A percentile compares a stretch with the other conserved stretches of the same genome.
These are phyloP conservation scores for Xylariaceae sp. DNA, from an alignment of 2,329 filamentous ascomycete genomes.

Conservation along the genomic window DNA sequence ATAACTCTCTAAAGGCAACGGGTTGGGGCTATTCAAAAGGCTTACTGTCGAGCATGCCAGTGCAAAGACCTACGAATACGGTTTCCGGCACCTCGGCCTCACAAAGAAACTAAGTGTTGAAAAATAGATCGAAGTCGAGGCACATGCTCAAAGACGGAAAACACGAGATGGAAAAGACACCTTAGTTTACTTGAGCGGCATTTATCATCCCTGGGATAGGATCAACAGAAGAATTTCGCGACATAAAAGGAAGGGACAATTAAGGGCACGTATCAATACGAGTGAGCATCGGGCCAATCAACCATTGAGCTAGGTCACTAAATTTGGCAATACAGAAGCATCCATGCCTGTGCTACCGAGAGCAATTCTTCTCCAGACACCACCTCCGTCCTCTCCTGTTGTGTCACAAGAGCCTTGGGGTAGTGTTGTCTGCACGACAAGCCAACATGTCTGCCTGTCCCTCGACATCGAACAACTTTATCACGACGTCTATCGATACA, in stretches of 20 bases:
- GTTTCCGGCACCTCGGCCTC: neutral
- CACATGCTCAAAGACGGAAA: neutral
- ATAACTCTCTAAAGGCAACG: no score
- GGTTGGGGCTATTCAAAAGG: no score
- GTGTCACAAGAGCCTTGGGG: neutral
- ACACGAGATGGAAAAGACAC: slow-evolving; percentile 4
- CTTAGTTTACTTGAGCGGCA: neutral
- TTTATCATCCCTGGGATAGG: neutral
- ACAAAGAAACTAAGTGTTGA: slow-evolving; percentile 3
- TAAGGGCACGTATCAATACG: neutral
- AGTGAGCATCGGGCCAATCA: neutral
- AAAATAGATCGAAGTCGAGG: neutral
- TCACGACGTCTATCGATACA: no score
- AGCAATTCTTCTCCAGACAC: neutral
- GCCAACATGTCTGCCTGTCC: neutral
- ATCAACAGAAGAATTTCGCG: neutral
- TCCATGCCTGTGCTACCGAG: slow-evolving; percentile 2
- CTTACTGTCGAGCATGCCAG: no score
- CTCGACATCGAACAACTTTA: neutral
- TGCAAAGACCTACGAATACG: slow-evolving; percentile 2
- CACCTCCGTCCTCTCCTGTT: neutral
- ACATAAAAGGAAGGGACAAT: neutral
- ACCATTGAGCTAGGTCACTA: neutral
- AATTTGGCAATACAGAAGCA: neutral
- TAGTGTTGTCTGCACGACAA: neutral